Percentiles rank a stretch among this genome's conserved stretches.
Conservation (phyloP, 345 rosid genomes). For the Psidium friedrichsthalianum region DNA sequence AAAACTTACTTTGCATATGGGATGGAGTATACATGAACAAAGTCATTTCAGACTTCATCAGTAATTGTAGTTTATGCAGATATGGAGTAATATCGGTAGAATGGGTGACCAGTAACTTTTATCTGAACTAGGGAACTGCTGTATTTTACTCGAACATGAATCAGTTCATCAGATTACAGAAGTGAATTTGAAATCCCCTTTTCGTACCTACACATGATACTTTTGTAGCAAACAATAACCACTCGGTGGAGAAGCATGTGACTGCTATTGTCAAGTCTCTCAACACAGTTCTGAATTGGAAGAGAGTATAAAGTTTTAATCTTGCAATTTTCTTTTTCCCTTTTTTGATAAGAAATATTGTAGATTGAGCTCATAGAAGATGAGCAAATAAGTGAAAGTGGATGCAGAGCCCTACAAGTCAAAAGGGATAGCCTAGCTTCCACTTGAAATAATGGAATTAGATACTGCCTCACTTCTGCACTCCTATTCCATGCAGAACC, state of each 20-base stretch:
- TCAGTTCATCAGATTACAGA: not conserved
- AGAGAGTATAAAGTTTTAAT: not conserved
- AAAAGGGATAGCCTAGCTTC: not conserved
- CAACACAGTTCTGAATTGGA: not conserved
- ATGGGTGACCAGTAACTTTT: not conserved
- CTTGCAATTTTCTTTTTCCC: not conserved
- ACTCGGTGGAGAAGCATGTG: not conserved
- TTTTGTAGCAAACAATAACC: not conserved
- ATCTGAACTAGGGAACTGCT: not conserved
- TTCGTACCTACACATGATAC: not conserved
- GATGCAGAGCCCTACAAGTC: no score
- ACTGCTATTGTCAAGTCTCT: not conserved
- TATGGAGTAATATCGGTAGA: not conserved
- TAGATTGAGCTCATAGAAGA: not conserved
- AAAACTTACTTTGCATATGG: not conserved
- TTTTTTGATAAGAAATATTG: not conserved
- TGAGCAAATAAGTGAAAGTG: no score
- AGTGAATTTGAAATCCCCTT: not conserved
- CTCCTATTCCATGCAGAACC: not conserved
- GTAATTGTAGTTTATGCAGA: not conserved
- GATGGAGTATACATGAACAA: not conserved
- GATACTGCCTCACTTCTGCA: not conserved
- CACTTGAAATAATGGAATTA: not conserved
- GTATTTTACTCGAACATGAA: not conserved
- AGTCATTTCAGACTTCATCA: not conserved